These are phyloP conservation scores for Rhizoclosmatium sp. DNA, from an alignment of 192 early-diverging fungal genomes.

Conservation along the genomic window DNA sequence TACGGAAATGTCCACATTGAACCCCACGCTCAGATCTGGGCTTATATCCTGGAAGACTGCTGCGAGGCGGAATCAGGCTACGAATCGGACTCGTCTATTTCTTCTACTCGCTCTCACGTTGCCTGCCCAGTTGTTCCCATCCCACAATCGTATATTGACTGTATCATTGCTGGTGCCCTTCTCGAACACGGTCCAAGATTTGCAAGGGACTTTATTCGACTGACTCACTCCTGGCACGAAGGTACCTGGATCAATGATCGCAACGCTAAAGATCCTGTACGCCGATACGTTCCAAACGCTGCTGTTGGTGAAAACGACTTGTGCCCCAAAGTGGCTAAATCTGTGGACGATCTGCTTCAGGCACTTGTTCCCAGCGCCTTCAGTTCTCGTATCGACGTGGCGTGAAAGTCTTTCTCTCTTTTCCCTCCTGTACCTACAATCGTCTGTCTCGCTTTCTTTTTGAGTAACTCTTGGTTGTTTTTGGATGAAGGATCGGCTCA, in stretches of 20 bases:
- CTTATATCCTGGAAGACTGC: slow-evolving; percentile 42
- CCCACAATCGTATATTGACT: slow-evolving; percentile 61
- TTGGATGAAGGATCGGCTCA: no score
- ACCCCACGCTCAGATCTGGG: slow-evolving; percentile 44
- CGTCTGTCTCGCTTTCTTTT: no score
- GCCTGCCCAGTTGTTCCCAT: slow-evolving; percentile 47
- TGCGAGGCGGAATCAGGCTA: not conserved
- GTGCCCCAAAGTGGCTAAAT: not conserved
- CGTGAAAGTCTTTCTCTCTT: not conserved
- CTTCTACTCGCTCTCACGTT: slow-evolving; percentile 6
- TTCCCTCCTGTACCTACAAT: no score
- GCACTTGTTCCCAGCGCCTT: slow-evolving; percentile 12
- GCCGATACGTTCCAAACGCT: slow-evolving; percentile 43
- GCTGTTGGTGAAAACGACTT: slow-evolving; percentile 37
- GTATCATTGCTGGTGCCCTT: slow-evolving; percentile 53
- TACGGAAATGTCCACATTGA: not conserved
- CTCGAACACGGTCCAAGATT: slow-evolving; percentile 35
- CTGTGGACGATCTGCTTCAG: slow-evolving; percentile 18
- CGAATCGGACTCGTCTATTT: slow-evolving; percentile 12
- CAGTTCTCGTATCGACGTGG: slow-evolving; percentile 1
- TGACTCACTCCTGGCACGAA: slow-evolving; percentile 49
- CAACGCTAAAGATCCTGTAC: slow-evolving; percentile 24
- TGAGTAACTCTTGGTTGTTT: no score
- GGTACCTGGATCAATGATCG: slow-evolving; percentile 57
- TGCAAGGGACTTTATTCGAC: slow-evolving; percentile 52